Base-by-base conservation (phyloP, 1,139 yeast species). In the Petasospora rhodanensis region DNA sequence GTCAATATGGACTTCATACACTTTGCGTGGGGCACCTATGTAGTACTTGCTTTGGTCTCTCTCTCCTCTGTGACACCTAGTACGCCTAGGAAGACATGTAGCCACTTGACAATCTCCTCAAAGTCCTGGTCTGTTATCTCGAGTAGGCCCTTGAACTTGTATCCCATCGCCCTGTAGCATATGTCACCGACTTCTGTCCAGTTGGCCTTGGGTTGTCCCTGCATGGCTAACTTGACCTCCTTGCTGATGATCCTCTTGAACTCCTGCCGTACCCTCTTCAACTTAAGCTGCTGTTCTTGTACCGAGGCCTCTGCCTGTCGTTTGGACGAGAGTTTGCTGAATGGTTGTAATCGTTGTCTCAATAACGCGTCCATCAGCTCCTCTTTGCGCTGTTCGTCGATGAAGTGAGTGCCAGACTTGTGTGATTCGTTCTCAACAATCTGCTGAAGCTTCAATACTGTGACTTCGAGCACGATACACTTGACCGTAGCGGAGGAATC, bases 141-240 rank as follows among this genome's bases (percentile, higher is more conserved):
- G 8, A 24, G n/a, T 10, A 40, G n/a, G 7, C 22, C 21, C 34
- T 32, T 44, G 24, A 44, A 49, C 31, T 34, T 40, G 31, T 43
- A 47, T 8, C 31, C 29, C 46, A 46, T 43, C 2, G 47, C 46
- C 26, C 36, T 43, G 28, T 35, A 41, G 22, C 53, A 46, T 11
- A 49, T 38, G 13, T 50, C 53, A 2, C 47, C 52, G 2, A 46
- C 43, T 24, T 50, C 52, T 6, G 27, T 34, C 25, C 47, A 51
- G 2, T 32, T 13, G 1, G 37, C 28, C 22, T 39, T 42, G 3
- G 43, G 32, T 7, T 28, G 32, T 2, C 31, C 33, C 4, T 24
- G 29, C 46, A 47, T 34, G 22, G 37, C 30, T 10, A 11, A 24
- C 17, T 40, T 43, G 2, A 50, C 42, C 22, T 40, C 43, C 12